Percentiles rank a stretch among this genome's conserved stretches.
Conservation (phyloP, 1,284 basidiomycete species). For the Athelia sp. region DNA sequence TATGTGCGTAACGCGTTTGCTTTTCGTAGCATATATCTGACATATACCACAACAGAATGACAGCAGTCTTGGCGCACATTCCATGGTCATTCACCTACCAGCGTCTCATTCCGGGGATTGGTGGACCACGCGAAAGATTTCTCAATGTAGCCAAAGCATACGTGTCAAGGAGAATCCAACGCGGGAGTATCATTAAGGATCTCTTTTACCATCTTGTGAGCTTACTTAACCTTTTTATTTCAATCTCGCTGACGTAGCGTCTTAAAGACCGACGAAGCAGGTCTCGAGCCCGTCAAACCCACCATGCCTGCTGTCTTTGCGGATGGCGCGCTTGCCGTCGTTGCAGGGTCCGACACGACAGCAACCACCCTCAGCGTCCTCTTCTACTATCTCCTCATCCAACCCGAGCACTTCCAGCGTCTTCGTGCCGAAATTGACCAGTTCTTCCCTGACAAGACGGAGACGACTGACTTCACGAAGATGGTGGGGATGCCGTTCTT, state of each 20-base stretch:
- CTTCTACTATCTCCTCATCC: constrained; percentile 7
- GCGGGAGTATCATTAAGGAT: constrained; percentile 15
- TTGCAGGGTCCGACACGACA: constrained; percentile 29
- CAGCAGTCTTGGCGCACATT: neutral
- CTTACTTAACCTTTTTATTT: neutral
- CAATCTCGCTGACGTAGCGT: neutral
- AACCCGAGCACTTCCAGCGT: constrained; percentile 2
- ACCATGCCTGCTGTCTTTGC: constrained; percentile 1
- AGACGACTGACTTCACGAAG: constrained; percentile 15
- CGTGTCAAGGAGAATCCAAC: constrained; percentile 1
- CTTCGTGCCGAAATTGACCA: constrained; percentile 8
- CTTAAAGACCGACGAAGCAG: constrained; percentile 9
- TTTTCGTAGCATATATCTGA: neutral
- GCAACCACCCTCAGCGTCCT: constrained; percentile 6
- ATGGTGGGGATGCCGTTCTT: constrained; percentile 22
- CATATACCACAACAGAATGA: neutral
- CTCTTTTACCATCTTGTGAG: constrained; percentile 25
- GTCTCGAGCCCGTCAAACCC: constrained; percentile 1
- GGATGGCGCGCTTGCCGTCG: constrained; percentile 9
- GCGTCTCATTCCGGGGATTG: constrained; percentile 1
- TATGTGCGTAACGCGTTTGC: neutral
- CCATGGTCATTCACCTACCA: neutral
- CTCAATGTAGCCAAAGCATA: constrained; percentile 9
- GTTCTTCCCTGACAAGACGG: constrained; percentile 18
- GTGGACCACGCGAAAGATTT: constrained; percentile 3